These are phyloP conservation scores for Dendrobium officinale DNA, from an alignment of 106 monocot species.

Conservation along the genomic window DNA sequence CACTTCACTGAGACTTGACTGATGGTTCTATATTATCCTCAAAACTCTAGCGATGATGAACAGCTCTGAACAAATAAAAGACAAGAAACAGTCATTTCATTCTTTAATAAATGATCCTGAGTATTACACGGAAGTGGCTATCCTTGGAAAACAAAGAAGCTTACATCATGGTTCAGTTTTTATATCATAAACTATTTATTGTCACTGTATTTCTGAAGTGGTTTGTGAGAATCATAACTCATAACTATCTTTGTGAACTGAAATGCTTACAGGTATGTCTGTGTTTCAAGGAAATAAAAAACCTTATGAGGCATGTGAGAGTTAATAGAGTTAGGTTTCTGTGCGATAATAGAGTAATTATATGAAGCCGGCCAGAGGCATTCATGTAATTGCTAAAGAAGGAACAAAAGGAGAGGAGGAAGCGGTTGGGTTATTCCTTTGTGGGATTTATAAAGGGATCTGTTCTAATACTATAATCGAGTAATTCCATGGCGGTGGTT, in stretches of 20 bases:
- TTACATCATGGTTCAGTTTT: neutral
- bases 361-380: neutral
- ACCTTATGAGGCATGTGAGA: neutral
- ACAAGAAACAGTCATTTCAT: slow-evolving; percentile 2
- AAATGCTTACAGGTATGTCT: neutral
- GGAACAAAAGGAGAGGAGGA: too few relatives aligned
- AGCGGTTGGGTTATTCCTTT: neutral
- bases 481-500: neutral
- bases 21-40: neutral
- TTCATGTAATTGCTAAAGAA: neutral
- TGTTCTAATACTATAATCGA: neutral
- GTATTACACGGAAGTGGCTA: neutral
- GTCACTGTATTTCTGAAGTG: neutral
- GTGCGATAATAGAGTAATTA: neutral
- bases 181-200: neutral
- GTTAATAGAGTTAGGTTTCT: too few relatives aligned
- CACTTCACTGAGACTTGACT: too few relatives aligned
- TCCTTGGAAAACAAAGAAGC: neutral
- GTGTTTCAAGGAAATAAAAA: neutral
- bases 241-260: neutral
- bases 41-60: neutral
- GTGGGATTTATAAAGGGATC: neutral
- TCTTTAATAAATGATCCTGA: neutral
- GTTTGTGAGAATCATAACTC: neutral
- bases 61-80: neutral